These are phyloP conservation scores for Hirsutella rhossiliensis DNA, from an alignment of 2,329 filamentous ascomycete species.

Conservation along the genomic window DNA sequence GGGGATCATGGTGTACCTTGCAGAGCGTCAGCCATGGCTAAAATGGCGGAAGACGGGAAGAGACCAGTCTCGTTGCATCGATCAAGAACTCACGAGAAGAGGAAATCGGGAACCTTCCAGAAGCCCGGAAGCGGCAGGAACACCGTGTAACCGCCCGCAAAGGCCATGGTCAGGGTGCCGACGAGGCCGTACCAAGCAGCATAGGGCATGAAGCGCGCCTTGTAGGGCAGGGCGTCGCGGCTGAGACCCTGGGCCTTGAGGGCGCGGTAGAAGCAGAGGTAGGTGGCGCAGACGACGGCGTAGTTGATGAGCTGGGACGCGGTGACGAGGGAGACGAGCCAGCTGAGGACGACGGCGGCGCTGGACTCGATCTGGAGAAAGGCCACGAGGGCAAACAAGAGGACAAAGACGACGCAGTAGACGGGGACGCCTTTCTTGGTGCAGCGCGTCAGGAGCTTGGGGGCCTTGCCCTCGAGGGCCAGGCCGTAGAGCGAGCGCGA, in stretches of 20 bases:
- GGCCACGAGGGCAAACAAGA: conserved; percentile 56
- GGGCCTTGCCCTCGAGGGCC: conserved; percentile 57
- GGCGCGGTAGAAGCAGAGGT: conserved; percentile 60
- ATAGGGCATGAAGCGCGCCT: conserved; percentile 57
- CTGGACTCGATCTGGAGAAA: conserved; percentile 61
- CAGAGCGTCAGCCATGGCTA: background rate
- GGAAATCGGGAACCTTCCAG: conserved; percentile 58
- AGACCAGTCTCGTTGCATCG: background rate
- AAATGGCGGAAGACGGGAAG: background rate
- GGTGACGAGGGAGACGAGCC: conserved; percentile 59
- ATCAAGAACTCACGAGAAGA: conserved; percentile 47
- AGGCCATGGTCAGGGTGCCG: conserved; percentile 56
- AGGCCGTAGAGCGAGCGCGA: conserved; percentile 57
- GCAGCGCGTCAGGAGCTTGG: conserved; percentile 44
- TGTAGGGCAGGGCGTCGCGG: conserved; percentile 57
- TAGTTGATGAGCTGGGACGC: conserved; percentile 67
- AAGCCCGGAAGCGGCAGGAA: conserved; percentile 49
- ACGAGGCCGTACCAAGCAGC: conserved; percentile 54
- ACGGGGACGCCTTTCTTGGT: conserved; percentile 58
- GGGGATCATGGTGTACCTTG: conserved; percentile 57
- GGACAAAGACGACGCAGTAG: conserved; percentile 56
- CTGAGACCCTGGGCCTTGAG: conserved; percentile 56
- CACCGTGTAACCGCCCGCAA: conserved; percentile 65
- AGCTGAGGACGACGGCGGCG: conserved; percentile 55
- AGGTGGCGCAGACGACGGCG: conserved; percentile 56